These are phyloP conservation scores for Calonectria honghensis DNA, from an alignment of 2,329 filamentous ascomycete species.

Conservation along the genomic window DNA sequence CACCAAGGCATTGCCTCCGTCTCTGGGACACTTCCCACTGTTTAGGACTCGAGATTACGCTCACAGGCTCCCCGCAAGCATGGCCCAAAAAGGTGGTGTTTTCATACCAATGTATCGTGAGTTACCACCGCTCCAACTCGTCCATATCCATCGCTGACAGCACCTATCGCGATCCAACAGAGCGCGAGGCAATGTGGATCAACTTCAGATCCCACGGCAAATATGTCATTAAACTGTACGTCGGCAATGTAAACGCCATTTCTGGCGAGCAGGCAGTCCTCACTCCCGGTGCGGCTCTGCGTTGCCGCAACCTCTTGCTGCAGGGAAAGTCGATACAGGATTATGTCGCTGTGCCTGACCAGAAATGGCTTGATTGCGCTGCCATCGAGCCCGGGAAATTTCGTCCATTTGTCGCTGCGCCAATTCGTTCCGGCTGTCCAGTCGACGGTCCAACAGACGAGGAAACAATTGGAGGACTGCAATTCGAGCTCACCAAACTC, in stretches of 20 bases:
- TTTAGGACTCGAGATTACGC: background rate
- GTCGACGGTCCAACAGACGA: background rate
- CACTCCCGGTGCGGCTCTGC: background rate
- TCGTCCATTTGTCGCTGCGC: background rate
- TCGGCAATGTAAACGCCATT: background rate
- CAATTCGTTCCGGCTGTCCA: background rate
- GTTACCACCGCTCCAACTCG: background rate
- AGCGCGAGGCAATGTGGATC: constrained; percentile 6
- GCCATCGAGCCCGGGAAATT: background rate
- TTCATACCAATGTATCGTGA: background rate
- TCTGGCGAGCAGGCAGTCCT: background rate
- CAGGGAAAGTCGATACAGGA: constrained; percentile 1
- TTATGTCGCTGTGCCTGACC: background rate
- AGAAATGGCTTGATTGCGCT: background rate
- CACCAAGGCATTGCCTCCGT: background rate
- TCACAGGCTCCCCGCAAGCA: background rate
- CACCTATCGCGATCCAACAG: background rate
- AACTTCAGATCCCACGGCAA: background rate
- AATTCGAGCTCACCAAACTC: background rate
- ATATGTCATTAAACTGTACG: background rate
- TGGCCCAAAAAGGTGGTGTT: background rate
- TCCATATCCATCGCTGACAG: background rate
- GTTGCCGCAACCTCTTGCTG: background rate
- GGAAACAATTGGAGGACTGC: background rate
- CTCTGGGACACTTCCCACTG: background rate